phyloP scores from a whole-genome alignment of 768 basidiomycete species.

The Suillus plorans region DNA sequence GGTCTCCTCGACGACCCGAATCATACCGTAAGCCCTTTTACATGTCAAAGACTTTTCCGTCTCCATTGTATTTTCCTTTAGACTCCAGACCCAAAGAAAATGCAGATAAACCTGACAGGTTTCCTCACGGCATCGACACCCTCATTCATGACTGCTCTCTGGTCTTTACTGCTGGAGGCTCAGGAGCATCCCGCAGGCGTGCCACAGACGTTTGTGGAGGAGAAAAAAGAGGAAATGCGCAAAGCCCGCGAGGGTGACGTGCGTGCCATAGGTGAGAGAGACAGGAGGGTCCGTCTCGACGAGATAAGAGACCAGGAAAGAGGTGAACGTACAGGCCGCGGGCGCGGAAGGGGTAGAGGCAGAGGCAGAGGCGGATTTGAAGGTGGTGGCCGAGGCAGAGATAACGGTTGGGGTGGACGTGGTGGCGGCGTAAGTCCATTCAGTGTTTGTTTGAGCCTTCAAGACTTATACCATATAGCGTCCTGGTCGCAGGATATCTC shows the following conservation, averaged over 20 bases:
- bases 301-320: conserved; percentile 67
- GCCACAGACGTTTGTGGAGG: conserved; percentile 85
- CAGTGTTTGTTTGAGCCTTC: neutral
- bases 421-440: conserved; percentile 47
- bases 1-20: conserved; percentile 86
- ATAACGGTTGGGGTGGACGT: conserved; percentile 66
- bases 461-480: conserved; percentile 28
- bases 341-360: conserved; percentile 60
- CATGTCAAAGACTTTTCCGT: neutral
- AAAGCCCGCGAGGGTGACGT: conserved; percentile 61
- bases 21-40: conserved; percentile 60
- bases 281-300: conserved; percentile 65
- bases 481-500: conserved; percentile 45
- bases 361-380: conserved; percentile 50
- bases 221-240: conserved; percentile 92
- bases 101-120: conserved; percentile 93
- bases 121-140: conserved; percentile 89
- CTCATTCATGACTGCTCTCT: conserved; percentile 83
- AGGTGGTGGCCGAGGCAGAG: conserved; percentile 49
- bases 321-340: conserved; percentile 43
- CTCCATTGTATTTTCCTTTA: conserved; percentile 26
- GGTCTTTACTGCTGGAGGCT: conserved; percentile 91
- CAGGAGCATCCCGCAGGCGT: conserved; percentile 88
- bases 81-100: conserved; percentile 91
- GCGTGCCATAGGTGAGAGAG: conserved; percentile 67